Evolutionary conservation across 176 grass and related monocot genomes (phyloP).

Genomic region (Musa troglodytarum): DNA sequence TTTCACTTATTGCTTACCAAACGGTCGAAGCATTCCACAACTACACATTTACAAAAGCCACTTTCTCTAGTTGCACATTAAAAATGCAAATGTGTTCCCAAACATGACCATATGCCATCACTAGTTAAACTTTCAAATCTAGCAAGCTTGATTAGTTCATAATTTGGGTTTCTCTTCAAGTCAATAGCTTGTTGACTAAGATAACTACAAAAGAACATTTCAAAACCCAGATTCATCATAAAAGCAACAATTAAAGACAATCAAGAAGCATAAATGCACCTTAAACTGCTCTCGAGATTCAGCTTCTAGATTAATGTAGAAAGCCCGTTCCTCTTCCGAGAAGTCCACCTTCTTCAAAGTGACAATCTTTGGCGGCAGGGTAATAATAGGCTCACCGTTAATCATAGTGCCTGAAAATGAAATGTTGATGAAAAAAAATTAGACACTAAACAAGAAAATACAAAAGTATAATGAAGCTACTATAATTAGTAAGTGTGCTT

Average conservation of each 20-base stretch:
- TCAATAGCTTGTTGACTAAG: background rate
- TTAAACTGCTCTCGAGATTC: constrained; percentile 96
- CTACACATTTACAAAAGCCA: too few relatives aligned
- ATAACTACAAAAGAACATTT: background rate
- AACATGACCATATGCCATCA: background rate
- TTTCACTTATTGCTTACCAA: too few relatives aligned
- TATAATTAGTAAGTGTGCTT: background rate
- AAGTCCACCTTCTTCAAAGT: constrained; percentile 74
- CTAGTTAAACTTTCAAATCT: too few relatives aligned
- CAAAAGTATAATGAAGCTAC: background rate
- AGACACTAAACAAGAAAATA: background rate
- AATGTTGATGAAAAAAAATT: constrained; percentile 4
- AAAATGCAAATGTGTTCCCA: too few relatives aligned
- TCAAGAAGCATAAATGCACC: constrained; percentile 30
- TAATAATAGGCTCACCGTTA: constrained; percentile 91
- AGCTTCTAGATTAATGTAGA: constrained; percentile 76
- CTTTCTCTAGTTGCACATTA: too few relatives aligned
- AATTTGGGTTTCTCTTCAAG: too few relatives aligned
- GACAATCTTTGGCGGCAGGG: constrained; percentile 70
- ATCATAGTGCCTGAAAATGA: constrained; percentile 50
- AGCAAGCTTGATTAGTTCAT: too few relatives aligned
- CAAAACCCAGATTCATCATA: background rate
- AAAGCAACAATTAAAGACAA: background rate
- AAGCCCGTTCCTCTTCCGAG: constrained; percentile 58
- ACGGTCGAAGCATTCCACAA: too few relatives aligned